Conservation (phyloP, 2,329 filamentous ascomycete species). For the Knoxdaviesia capensis region DNA sequence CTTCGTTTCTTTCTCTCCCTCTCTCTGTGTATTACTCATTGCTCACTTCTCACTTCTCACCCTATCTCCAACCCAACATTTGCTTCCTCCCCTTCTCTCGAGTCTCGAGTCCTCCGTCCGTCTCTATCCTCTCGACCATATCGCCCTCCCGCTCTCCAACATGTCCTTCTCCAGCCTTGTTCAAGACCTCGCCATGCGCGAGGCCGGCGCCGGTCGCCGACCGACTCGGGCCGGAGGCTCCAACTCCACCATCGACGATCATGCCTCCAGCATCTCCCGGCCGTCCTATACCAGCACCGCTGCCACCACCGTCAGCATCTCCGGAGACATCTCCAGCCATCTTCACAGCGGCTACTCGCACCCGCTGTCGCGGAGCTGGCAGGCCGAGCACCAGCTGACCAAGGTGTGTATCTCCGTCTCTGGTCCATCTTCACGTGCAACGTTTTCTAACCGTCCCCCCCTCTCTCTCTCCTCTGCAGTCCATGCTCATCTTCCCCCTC, state of each 20-base stretch:
- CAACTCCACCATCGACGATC: conserved; percentile 37
- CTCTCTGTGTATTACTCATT: neutral
- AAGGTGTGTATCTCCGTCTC: conserved; percentile 36
- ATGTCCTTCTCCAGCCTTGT: conserved; percentile 53
- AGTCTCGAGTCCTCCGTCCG: no score
- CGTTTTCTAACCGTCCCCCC: neutral
- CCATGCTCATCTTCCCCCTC: conserved; percentile 95
- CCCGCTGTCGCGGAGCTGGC: conserved; percentile 61
- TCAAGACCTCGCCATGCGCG: conserved; percentile 41
- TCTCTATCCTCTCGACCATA: no score
- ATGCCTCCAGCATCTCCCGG: conserved; percentile 37
- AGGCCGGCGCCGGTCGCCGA: conserved; percentile 23
- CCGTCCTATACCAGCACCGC: conserved; percentile 44
- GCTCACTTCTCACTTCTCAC: neutral
- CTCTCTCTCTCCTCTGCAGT: conserved; percentile 26
- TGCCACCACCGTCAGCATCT: conserved; percentile 48
- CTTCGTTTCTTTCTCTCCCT: neutral
- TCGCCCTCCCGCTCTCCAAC: conserved; percentile 2
- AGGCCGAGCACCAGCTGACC: conserved; percentile 66
- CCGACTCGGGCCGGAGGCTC: conserved; percentile 23
- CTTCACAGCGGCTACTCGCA: conserved; percentile 70
- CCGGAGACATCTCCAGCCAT: conserved; percentile 62
- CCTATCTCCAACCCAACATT: no score
- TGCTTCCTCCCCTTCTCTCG: no score
- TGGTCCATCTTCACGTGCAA: neutral